Percentiles rank a stretch among this genome's conserved stretches.
Evolutionary conservation across 169 alveolate species (phyloP).

Genomic region (Cryptosporidium felis): DNA sequence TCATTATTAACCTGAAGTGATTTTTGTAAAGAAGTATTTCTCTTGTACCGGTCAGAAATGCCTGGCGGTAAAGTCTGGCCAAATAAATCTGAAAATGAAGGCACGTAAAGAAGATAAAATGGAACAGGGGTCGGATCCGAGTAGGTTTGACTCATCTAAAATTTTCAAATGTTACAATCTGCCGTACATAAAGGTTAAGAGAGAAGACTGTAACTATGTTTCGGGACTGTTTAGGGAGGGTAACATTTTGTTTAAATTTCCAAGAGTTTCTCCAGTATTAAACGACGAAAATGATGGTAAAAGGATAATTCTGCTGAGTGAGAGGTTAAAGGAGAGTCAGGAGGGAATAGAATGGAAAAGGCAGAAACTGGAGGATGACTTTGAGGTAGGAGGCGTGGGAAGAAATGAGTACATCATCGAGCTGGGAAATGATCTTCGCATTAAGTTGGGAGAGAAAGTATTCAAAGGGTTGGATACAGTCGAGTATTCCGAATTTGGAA

Average conservation of each 20-base stretch:
- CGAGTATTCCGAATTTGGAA: constrained; percentile 30
- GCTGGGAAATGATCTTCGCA: neutral
- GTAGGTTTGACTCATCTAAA: neutral
- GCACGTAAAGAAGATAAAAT: neutral
- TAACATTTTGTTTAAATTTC: constrained; percentile 12
- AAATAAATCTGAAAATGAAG: neutral
- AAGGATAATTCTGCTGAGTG: constrained; percentile 5
- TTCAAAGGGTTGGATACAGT: neutral
- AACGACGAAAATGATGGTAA: constrained; percentile 7
- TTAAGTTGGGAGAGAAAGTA: neutral
- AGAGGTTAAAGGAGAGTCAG: neutral
- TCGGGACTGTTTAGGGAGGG: neutral
- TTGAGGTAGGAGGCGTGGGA: neutral
- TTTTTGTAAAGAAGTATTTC: no score
- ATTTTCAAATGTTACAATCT: constrained; percentile 5
- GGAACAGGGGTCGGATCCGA: neutral
- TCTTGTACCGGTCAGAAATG: no score
- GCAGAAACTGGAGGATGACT: neutral
- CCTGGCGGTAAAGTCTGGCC: no score
- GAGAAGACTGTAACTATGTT: neutral
- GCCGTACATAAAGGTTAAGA: constrained; percentile 17
- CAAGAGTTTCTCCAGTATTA: constrained; percentile 40
- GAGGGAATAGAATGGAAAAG: neutral
- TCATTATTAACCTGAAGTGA: no score
- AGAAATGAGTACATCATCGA: constrained; percentile 4